Conservation (phyloP, 2,329 filamentous ascomycete genomes). For the Trichoderma sp. region DNA sequence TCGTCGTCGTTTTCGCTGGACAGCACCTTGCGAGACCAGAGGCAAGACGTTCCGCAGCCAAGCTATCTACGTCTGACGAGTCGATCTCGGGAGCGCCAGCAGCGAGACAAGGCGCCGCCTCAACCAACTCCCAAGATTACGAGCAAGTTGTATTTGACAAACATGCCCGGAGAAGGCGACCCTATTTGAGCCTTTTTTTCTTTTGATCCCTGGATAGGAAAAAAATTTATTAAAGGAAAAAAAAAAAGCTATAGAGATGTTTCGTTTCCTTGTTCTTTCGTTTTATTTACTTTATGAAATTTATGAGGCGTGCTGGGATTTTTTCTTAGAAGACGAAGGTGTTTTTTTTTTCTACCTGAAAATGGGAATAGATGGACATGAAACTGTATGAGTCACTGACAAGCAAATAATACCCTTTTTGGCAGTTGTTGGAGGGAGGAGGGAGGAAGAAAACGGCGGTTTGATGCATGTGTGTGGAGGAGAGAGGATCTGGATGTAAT, state of each 20-base stretch:
- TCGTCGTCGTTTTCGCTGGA: slow-evolving; percentile 61
- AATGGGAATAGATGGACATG: slow-evolving; percentile 17
- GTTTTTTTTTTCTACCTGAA: not conserved
- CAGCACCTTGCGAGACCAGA: slow-evolving; percentile 54
- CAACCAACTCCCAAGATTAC: slow-evolving; percentile 47
- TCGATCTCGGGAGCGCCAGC: slow-evolving; percentile 38
- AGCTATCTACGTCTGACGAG: slow-evolving; percentile 36
- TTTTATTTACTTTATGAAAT: not conserved
- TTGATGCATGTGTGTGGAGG: not conserved
- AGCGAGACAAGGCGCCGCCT: slow-evolving; percentile 40
- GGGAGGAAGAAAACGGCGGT: not conserved
- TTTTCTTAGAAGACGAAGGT: not conserved
- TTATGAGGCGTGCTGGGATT: slow-evolving; percentile 10
- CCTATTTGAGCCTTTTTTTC: slow-evolving; percentile 31
- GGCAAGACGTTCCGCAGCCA: slow-evolving; percentile 46
- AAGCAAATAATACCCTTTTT: slow-evolving; percentile 21
- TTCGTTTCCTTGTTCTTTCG: not conserved
- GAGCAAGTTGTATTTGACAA: slow-evolving; percentile 38
- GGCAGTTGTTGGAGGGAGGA: not conserved
- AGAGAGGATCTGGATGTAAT: not conserved
- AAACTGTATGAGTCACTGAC: not conserved
- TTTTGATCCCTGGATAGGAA: too few relatives aligned
- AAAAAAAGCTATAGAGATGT: slow-evolving; percentile 4
- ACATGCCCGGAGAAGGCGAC: slow-evolving; percentile 41
- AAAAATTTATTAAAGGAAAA: too few relatives aligned